Percentiles rank a stretch among this genome's conserved stretches.
Evolutionary conservation across 345 rosid species (phyloP).

Genomic region (Psidium guajava): DNA sequence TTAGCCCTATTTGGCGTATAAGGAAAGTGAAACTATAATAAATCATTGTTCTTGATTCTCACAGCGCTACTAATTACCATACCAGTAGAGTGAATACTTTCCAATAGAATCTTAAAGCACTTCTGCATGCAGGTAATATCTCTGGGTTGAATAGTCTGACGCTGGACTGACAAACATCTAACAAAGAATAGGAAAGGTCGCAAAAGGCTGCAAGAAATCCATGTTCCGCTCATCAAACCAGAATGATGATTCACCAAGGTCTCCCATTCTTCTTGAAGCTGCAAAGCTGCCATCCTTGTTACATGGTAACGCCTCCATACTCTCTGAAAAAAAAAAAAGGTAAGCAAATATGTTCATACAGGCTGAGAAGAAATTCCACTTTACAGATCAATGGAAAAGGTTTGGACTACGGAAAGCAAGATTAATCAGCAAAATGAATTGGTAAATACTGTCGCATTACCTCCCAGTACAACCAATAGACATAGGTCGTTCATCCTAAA

Average conservation of each 20-base stretch:
- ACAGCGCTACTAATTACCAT: conserved; percentile 5
- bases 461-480: neutral
- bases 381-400: neutral
- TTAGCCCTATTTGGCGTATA: neutral
- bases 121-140: conserved; percentile 42
- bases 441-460: neutral
- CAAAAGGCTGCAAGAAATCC: conserved; percentile 58
- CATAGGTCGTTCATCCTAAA: neutral
- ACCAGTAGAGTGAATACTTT: conserved; percentile 72
- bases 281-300: conserved; percentile 43
- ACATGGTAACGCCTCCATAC: conserved; percentile 64
- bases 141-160: conserved; percentile 25
- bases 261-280: conserved; percentile 67
- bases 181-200: conserved; percentile 69
- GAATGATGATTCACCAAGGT: conserved; percentile 20
- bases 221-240: conserved; percentile 25
- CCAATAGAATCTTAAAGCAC: conserved; percentile 67
- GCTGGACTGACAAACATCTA: conserved; percentile 30
- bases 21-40: neutral
- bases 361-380: neutral
- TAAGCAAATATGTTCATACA: neutral
- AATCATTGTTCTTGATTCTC: neutral
- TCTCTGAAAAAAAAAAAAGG: conserved; percentile 33
- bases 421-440: neutral
- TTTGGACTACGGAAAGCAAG: neutral